These are phyloP conservation scores for Myochromella boudieri DNA, from an alignment of 768 basidiomycete genomes.

Conservation along the genomic window DNA sequence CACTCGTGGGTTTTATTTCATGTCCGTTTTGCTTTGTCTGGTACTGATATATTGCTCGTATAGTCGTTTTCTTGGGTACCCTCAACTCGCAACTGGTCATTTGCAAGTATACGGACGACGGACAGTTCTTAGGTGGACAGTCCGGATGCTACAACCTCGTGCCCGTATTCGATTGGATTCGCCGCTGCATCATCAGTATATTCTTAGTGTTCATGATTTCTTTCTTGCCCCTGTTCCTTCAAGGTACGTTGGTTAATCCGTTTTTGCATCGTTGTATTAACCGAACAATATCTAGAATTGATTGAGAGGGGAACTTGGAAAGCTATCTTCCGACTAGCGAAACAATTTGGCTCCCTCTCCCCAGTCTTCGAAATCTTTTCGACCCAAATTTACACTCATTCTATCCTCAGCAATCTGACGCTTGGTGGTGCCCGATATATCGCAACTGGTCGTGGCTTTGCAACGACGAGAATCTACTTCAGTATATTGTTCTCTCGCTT, in stretches of 20 bases:
- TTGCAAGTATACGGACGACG: slow-evolving; percentile 74
- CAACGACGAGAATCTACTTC: slow-evolving; percentile 93
- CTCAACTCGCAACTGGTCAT: slow-evolving; percentile 79
- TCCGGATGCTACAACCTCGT: slow-evolving; percentile 92
- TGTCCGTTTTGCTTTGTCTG: background rate
- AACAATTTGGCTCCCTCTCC: slow-evolving; percentile 93
- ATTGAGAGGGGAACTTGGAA: slow-evolving; percentile 93
- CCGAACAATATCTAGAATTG: slow-evolving; percentile 59
- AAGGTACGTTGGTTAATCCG: slow-evolving; percentile 54
- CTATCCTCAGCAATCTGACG: slow-evolving; percentile 94
- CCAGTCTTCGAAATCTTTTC: slow-evolving; percentile 98
- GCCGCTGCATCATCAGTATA: slow-evolving; percentile 95
- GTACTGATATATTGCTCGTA: slow-evolving; percentile 8
- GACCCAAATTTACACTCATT: slow-evolving; percentile 97
- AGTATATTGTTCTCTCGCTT: slow-evolving; percentile 96
- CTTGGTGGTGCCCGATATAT: slow-evolving; percentile 99
- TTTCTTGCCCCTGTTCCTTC: slow-evolving; percentile 91
- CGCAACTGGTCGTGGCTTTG: slow-evolving; percentile 98
- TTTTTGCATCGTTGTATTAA: background rate
- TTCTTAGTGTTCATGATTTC: slow-evolving; percentile 98
- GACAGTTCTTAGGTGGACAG: slow-evolving; percentile 75
- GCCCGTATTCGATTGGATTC: slow-evolving; percentile 95
- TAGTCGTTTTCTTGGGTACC: slow-evolving; percentile 95
- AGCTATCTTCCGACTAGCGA: slow-evolving; percentile 86
- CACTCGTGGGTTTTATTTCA: slow-evolving; percentile 59